phyloP scores from a whole-genome alignment of 371 early-diverging fungal genomes.

The Mucor irregularis region DNA sequence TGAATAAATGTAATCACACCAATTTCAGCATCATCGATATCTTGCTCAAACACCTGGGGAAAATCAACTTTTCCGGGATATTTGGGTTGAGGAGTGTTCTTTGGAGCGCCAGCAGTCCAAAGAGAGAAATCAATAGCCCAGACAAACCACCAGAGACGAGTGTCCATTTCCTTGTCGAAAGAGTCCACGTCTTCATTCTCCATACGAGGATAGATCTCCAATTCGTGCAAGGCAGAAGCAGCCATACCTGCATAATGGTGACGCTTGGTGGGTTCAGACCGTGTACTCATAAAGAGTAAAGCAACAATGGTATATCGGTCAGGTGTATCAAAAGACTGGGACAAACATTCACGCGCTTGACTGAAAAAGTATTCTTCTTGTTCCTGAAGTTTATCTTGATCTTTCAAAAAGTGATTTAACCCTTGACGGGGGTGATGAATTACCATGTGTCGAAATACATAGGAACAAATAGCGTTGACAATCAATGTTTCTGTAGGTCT shows the following conservation, averaged over 20 bases:
- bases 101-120: conserved; percentile 29
- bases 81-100: conserved; percentile 28
- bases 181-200: conserved; percentile 21
- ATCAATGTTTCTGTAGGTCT: conserved; percentile 29
- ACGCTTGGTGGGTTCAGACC: conserved; percentile 24
- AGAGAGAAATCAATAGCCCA: conserved; percentile 38
- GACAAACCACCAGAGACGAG: conserved; percentile 42
- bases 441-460: conserved; percentile 34
- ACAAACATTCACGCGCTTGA: conserved; percentile 31
- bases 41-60: conserved; percentile 35
- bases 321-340: conserved; percentile 37
- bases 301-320: conserved; percentile 33
- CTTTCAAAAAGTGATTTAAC: conserved; percentile 18
- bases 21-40: conserved; percentile 35
- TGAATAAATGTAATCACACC: conserved; percentile 24
- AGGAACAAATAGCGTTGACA: conserved; percentile 41
- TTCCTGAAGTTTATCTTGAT: conserved; percentile 31
- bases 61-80: conserved; percentile 28
- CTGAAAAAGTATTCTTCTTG: conserved; percentile 39
- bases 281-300: conserved; percentile 24
- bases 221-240: conserved; percentile 27
- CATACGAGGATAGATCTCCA: conserved; percentile 31
- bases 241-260: conserved; percentile 40
- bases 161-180: conserved; percentile 38
- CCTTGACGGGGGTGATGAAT: conserved; percentile 28